Evolutionary conservation across 2,329 filamentous ascomycete species (phyloP).

Genomic region (Fusarium bactridioides): DNA sequence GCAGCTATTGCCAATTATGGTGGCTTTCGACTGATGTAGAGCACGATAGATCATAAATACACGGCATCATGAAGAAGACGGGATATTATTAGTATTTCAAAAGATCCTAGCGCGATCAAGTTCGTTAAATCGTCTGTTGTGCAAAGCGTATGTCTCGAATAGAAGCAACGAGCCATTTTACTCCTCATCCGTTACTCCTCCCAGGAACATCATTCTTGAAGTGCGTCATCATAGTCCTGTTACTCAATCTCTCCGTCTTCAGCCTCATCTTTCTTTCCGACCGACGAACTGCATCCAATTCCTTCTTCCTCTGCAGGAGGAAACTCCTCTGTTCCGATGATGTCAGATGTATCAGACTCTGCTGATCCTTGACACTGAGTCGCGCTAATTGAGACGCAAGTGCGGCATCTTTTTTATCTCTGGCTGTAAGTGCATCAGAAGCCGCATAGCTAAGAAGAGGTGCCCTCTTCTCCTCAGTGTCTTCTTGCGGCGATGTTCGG

Average conservation of each 20-base stretch:
- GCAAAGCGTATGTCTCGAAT: fast-evolving
- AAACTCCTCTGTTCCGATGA: constrained; percentile 24
- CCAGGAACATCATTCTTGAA: constrained; percentile 20
- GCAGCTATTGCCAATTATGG: fast-evolving
- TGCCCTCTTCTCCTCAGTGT: not conserved
- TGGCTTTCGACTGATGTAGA: not conserved
- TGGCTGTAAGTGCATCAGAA: not conserved
- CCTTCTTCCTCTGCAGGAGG: constrained; percentile 19
- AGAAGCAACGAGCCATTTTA: constrained; percentile 45
- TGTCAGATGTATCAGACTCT: constrained; percentile 31
- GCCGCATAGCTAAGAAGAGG: fast-evolving
- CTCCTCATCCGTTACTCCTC: not conserved
- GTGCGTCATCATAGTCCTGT: constrained; percentile 24
- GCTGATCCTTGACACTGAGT: constrained; percentile 23
- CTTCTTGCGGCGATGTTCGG: not conserved
- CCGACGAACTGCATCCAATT: constrained; percentile 5
- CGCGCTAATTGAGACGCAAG: constrained; percentile 20
- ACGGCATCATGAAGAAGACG: not conserved
- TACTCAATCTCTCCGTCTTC: constrained; percentile 17
- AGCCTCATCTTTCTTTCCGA: constrained; percentile 5
- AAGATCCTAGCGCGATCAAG: fast-evolving
- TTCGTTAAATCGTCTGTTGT: fast-evolving
- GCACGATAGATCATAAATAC: not conserved
- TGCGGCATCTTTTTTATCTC: constrained; percentile 1
- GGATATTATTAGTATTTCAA: fast-evolving